A percentile compares a stretch with the other conserved stretches of the same genome.
phyloP scores from a whole-genome alignment of 1,284 basidiomycete species.

The Ceratobasidium sp. region DNA sequence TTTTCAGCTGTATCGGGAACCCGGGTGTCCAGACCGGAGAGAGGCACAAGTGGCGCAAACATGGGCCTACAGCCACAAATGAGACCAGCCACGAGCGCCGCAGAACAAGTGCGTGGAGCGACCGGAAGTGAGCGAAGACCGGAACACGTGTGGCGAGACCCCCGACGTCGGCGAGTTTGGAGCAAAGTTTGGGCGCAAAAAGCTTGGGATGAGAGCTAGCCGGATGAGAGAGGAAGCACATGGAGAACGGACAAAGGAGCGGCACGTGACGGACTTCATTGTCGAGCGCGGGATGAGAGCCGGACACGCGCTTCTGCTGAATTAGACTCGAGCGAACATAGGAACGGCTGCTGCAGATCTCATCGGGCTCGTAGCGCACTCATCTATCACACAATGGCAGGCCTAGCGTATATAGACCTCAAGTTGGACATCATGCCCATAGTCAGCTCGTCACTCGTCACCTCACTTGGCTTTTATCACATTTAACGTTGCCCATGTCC shows the following conservation, averaged over 20 bases:
- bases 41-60: slow-evolving; percentile 2
- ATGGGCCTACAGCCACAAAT: background rate
- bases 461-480: slow-evolving; percentile 17
- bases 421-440: background rate
- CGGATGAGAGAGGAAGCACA: background rate
- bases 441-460: background rate
- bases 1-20: too few species aligned
- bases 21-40: too few species aligned
- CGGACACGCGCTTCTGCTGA: slow-evolving; percentile 26
- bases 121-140: slow-evolving; percentile 11
- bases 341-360: background rate
- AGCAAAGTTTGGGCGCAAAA: too few species aligned
- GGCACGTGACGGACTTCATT: slow-evolving; percentile 41
- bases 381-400: slow-evolving; percentile 33
- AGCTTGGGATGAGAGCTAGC: slow-evolving; percentile 21
- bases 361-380: background rate
- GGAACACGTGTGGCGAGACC: background rate
- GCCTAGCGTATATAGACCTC: background rate
- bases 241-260: slow-evolving; percentile 26
- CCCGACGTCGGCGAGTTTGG: slow-evolving; percentile 33
- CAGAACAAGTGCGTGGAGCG: background rate
- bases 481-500: slow-evolving; percentile 10
- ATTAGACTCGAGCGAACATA: slow-evolving; percentile 41
- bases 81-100: too few species aligned
- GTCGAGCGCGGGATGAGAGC: slow-evolving; percentile 31